phyloP scores from a whole-genome alignment of 2,329 filamentous ascomycete species.

The Leptographium wingfieldii region DNA sequence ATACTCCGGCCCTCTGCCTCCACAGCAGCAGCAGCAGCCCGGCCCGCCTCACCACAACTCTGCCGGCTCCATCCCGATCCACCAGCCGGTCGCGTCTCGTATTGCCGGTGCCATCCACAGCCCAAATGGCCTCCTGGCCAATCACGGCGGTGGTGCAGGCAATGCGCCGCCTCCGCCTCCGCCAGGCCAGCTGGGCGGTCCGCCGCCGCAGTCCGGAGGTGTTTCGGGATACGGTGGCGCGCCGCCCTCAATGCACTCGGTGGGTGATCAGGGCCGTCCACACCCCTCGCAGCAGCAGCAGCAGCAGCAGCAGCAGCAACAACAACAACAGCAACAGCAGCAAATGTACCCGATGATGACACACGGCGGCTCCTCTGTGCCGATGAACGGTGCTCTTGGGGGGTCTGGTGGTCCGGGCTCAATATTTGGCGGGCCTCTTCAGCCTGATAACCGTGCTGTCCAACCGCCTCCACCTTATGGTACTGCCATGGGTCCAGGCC shows the following conservation, averaged over 20 bases:
- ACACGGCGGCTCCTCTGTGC: constrained; percentile 29
- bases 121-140: constrained; percentile 75
- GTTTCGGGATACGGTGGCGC: constrained; percentile 41
- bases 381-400: constrained; percentile 40
- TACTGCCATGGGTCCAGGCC: constrained; percentile 24
- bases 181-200: constrained; percentile 35
- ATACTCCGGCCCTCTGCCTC: constrained; percentile 22
- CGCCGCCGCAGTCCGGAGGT: constrained; percentile 30
- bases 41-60: constrained; percentile 71
- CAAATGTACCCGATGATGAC: constrained; percentile 46
- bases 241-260: constrained; percentile 34
- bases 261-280: constrained; percentile 26
- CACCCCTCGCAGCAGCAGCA: constrained; percentile 29
- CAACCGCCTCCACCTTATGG: constrained; percentile 48
- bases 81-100: constrained; percentile 83
- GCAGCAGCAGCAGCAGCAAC: too few relatives aligned
- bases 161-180: constrained; percentile 30
- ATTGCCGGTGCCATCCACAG: constrained; percentile 76
- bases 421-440: constrained; percentile 58
- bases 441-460: constrained; percentile 45
- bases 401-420: constrained; percentile 47
- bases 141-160: constrained; percentile 39
- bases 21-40: constrained; percentile 29
- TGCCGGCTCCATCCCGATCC: constrained; percentile 76
- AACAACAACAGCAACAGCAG: constrained; percentile 23